Percentiles rank a stretch among this genome's conserved stretches.
Evolutionary conservation across 495 filamentous ascomycete genomes (phyloP).

Genomic region (Talaromyces liani): DNA sequence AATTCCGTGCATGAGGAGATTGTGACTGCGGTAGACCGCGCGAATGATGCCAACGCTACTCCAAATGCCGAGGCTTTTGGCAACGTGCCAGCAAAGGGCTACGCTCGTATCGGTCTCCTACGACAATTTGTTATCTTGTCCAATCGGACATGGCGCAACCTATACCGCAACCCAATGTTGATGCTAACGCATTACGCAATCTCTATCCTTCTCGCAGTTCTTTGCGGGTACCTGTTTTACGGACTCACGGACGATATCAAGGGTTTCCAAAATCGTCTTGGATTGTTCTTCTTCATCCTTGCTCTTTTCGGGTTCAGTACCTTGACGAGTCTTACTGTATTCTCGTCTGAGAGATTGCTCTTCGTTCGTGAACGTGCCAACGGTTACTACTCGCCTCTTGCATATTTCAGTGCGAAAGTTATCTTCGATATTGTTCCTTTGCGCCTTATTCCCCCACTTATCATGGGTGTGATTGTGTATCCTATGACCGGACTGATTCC

Average conservation of each 20-base stretch:
- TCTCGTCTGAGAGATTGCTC: slow-evolving; percentile 82
- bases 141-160: slow-evolving; percentile 88
- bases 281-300: slow-evolving; percentile 95
- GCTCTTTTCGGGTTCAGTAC: slow-evolving; percentile 96
- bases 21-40: slow-evolving; percentile 49
- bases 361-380: slow-evolving; percentile 95
- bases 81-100: slow-evolving; percentile 53
- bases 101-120: slow-evolving; percentile 67
- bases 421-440: slow-evolving; percentile 93
- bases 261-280: slow-evolving; percentile 97
- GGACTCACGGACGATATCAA: slow-evolving; percentile 91
- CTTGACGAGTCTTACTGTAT: slow-evolving; percentile 86
- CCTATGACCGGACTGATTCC: slow-evolving; percentile 95
- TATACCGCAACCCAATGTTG: slow-evolving; percentile 95
- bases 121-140: slow-evolving; percentile 87
- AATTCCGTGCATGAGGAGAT: slow-evolving; percentile 76
- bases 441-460: slow-evolving; percentile 86
- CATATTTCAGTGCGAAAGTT: slow-evolving; percentile 94
- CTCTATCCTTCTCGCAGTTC: slow-evolving; percentile 85
- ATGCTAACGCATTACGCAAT: slow-evolving; percentile 99
- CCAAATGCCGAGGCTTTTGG: slow-evolving; percentile 51
- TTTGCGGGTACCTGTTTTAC: slow-evolving; percentile 94
- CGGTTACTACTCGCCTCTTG: slow-evolving; percentile 93
- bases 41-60: slow-evolving; percentile 62
- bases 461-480: slow-evolving; percentile 96